Evolutionary conservation across 495 filamentous ascomycete species (phyloP), one percentile per base, ranked within the genome.

Genomic region (Filosporella fistucella): DNA sequence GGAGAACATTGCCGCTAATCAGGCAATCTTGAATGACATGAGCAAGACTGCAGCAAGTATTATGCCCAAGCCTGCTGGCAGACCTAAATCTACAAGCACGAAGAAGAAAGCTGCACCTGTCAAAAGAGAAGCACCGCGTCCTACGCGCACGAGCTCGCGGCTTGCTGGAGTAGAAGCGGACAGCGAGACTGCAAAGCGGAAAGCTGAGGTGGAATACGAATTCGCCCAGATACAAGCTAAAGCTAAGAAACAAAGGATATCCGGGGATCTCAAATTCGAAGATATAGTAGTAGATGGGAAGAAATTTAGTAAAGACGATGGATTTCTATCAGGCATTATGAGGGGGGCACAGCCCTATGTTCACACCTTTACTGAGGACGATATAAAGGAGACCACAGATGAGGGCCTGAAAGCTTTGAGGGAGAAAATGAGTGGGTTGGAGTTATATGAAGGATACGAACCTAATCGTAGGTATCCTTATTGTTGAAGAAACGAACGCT

Each of bases 271-370:
- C 45, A 76, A 82, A 20, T 73, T 90, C 17, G 82, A 78, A 22
- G 86, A 91, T 49, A 88, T 95, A 57, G 70, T 89, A 28, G 82
- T 94, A 3, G 81, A 84, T 13, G 89, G 90, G 0, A 81, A 83
- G 57, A 83, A 83, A 53, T 77, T 69, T 69, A 68, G 71, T 63
- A 54, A 74, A 62, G 66, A 67, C 45, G 56, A 75, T 63, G 63
- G 73, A 36, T 76, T 74, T 65, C 44, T 77, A 12, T 70, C 75
- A 0, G 75, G 79, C 49, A 70, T 87, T 5, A 78, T 75, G 14
- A 77, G 83, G 51, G 85, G 85, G 17, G 87, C 88, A 1, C 79
- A 84, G 49, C 88, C 88, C 0, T 85, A 89, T 33, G 77, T 88
- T 38, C 70, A 85, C 22, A 95, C 91, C 0, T 96, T 97, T 59